Conservation (phyloP, 176 grass and related monocot species). For the Carex kokanica region DNA sequence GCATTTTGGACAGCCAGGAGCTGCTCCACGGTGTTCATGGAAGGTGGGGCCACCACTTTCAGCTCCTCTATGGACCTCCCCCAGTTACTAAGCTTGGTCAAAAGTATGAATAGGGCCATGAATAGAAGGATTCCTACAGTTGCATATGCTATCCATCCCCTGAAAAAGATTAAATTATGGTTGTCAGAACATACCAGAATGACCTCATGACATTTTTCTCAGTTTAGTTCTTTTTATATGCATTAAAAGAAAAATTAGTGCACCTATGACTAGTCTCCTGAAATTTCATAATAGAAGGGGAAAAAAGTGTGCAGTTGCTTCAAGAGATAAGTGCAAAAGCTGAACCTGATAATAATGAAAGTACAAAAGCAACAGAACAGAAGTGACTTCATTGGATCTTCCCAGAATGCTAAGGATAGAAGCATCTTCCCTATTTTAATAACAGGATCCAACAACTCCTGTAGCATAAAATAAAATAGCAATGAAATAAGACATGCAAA, state of each 20-base stretch:
- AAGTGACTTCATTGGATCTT: slow-evolving; percentile 70
- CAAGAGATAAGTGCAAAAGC: background rate
- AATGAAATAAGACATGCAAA: slow-evolving; percentile 4
- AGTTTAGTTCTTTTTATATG: background rate
- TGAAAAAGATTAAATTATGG: slow-evolving; percentile 36
- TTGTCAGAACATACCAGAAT: background rate
- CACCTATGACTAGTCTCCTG: background rate
- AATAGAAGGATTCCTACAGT: slow-evolving; percentile 60
- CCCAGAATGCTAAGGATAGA: slow-evolving; percentile 69
- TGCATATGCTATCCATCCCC: slow-evolving; percentile 73
- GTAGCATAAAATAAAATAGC: slow-evolving; percentile 23
- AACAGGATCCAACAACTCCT: slow-evolving; percentile 75
- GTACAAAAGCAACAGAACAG: slow-evolving; percentile 61
- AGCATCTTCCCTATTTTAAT: slow-evolving; percentile 64
- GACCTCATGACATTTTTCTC: background rate
- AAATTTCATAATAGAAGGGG: background rate
- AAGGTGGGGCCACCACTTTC: slow-evolving; percentile 74
- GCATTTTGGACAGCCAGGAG: slow-evolving; percentile 93
- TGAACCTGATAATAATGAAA: slow-evolving; percentile 68
- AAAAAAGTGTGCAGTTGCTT: background rate
- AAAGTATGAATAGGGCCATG: slow-evolving; percentile 72
- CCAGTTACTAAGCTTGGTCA: slow-evolving; percentile 75
- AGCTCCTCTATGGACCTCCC: slow-evolving; percentile 61
- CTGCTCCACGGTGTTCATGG: slow-evolving; percentile 95
- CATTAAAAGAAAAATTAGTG: background rate